Evolutionary conservation across 2,329 filamentous ascomycete genomes (phyloP).

Genomic region (Cephalotrichum gorgonifer): DNA sequence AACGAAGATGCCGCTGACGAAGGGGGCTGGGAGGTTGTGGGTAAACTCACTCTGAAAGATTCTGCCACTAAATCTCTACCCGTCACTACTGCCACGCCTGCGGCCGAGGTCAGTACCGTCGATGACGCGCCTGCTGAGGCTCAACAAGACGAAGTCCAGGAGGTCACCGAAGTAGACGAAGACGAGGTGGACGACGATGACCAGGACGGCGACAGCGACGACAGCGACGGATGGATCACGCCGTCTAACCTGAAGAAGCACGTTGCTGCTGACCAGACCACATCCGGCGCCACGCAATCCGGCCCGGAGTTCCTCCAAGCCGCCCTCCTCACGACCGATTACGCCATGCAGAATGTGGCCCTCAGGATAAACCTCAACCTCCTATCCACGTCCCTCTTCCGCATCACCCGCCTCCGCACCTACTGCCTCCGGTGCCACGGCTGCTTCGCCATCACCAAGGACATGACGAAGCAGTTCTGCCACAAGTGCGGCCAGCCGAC

Average conservation of each 20-base stretch:
- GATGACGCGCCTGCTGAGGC: not conserved
- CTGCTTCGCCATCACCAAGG: constrained; percentile 76
- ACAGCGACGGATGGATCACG: constrained; percentile 82
- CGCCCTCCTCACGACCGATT: constrained; percentile 90
- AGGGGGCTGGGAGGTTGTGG: constrained; percentile 10
- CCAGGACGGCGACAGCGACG: constrained; percentile 36
- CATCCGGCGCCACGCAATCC: constrained; percentile 33
- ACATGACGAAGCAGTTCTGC: constrained; percentile 88
- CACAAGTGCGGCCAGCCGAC: constrained; percentile 81
- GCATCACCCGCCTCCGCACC: constrained; percentile 76
- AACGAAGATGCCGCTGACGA: too few relatives aligned
- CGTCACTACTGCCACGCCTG: not conserved
- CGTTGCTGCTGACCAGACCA: constrained; percentile 45
- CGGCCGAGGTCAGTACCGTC: not conserved
- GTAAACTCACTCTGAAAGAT: constrained; percentile 13
- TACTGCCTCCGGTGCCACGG: constrained; percentile 90
- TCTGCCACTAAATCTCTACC: not conserved
- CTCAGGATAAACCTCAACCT: constrained; percentile 91
- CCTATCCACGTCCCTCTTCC: constrained; percentile 65
- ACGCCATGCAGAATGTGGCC: constrained; percentile 94
- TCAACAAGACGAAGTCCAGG: not conserved
- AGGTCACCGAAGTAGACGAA: constrained; percentile 10
- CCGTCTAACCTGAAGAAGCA: constrained; percentile 83
- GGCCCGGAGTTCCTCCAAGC: constrained; percentile 64
- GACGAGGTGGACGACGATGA: constrained; percentile 15